Conservation (phyloP, 1,284 basidiomycete genomes). For the Ceratobasidium papillatum region DNA sequence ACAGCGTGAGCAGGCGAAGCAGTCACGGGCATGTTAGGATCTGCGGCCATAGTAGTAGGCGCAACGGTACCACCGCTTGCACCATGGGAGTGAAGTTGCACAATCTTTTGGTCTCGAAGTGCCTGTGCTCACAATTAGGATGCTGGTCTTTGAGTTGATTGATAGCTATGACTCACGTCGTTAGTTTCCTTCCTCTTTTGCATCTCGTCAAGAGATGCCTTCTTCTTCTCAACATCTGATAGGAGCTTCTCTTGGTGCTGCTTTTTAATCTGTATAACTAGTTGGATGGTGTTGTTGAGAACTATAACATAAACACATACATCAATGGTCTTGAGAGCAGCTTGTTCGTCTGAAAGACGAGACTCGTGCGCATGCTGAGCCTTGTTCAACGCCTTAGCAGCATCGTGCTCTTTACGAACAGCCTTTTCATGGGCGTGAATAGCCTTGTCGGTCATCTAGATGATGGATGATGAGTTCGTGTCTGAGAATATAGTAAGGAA, state of each 20-base stretch:
- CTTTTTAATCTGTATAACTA: conserved; percentile 25
- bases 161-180: conserved; percentile 3
- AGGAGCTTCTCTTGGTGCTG: conserved; percentile 30
- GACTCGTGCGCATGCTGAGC: conserved; percentile 32
- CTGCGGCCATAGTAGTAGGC: background rate
- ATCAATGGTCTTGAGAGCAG: conserved; percentile 26
- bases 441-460: conserved; percentile 34
- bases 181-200: conserved; percentile 35
- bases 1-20: conserved; percentile 11
- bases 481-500: background rate
- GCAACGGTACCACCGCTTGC: conserved; percentile 10
- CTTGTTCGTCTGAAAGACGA: conserved; percentile 23
- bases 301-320: background rate
- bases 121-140: background rate
- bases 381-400: conserved; percentile 37
- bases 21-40: conserved; percentile 26
- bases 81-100: conserved; percentile 25
- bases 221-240: conserved; percentile 33
- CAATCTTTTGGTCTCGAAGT: conserved; percentile 39
- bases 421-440: conserved; percentile 33
- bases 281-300: background rate
- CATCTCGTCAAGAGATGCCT: conserved; percentile 27
- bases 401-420: conserved; percentile 33
- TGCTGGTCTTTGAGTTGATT: too few species aligned
- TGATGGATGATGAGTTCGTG: background rate